phyloP scores from a whole-genome alignment of 805 yeast genomes.

The Isabelozyma pseudorhagii region DNA sequence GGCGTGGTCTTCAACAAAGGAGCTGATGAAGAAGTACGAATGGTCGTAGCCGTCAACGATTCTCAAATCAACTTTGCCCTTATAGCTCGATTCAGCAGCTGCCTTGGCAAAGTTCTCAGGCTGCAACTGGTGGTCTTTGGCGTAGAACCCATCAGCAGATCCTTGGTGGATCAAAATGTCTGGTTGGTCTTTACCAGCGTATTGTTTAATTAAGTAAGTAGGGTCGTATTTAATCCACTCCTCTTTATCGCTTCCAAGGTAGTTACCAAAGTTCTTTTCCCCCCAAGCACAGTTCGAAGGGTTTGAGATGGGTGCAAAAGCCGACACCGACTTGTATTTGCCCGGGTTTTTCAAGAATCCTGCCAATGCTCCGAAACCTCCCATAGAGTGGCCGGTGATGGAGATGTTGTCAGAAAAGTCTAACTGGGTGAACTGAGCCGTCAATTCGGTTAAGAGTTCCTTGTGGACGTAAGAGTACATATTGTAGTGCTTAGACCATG shows the following conservation, averaged over 20 bases:
- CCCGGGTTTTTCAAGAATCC: slow-evolving; percentile 65
- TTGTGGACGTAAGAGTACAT: slow-evolving; percentile 82
- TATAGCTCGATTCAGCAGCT: slow-evolving; percentile 54
- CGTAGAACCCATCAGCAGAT: slow-evolving; percentile 68
- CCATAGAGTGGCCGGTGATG: slow-evolving; percentile 98
- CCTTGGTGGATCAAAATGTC: slow-evolving; percentile 83
- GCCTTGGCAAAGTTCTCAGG: slow-evolving; percentile 71
- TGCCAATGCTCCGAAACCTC: slow-evolving; percentile 89
- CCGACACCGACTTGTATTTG: slow-evolving; percentile 74
- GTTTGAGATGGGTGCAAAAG: slow-evolving; percentile 87
- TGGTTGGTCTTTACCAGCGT: slow-evolving; percentile 50
- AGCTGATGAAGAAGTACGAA: slow-evolving; percentile 78
- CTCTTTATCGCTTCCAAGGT: slow-evolving; percentile 61
- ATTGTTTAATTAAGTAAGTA: slow-evolving; percentile 61
- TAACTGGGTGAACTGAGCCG: slow-evolving; percentile 41
- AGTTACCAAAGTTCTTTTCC: slow-evolving; percentile 72
- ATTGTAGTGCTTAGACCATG: slow-evolving; percentile 69
- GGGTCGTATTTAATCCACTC: slow-evolving; percentile 84
- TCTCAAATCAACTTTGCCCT: slow-evolving; percentile 56
- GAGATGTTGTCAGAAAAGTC: slow-evolving; percentile 61
- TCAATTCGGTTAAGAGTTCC: slow-evolving; percentile 62
- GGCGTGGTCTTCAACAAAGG: slow-evolving; percentile 81
- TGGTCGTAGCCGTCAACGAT: slow-evolving; percentile 86
- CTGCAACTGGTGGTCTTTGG: slow-evolving; percentile 57
- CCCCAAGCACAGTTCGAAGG: slow-evolving; percentile 88